Conservation (phyloP, 1,139 yeast genomes). For the Nakaseomyces kungkrabaensis region DNA sequence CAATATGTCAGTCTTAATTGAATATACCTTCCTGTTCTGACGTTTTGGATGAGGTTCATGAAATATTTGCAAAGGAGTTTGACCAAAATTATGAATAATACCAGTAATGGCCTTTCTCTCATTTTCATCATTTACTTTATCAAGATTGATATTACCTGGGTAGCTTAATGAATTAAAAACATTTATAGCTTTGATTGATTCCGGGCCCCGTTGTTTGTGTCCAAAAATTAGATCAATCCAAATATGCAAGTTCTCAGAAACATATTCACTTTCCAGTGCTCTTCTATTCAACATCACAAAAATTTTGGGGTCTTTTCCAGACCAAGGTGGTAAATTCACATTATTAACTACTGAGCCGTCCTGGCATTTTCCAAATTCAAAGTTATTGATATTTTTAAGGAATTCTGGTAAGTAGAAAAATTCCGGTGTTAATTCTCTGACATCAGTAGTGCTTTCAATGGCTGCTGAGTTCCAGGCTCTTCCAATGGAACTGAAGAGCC, state of each 20-base stretch:
- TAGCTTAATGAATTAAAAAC: constrained; percentile 77
- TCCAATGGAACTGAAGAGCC: constrained; percentile 60
- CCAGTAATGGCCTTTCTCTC: constrained; percentile 72
- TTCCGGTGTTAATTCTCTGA: constrained; percentile 76
- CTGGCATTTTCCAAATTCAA: constrained; percentile 61
- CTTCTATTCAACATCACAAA: constrained; percentile 67
- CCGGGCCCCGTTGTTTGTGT: constrained; percentile 58
- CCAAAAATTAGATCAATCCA: constrained; percentile 88
- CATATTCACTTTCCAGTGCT: constrained; percentile 74
- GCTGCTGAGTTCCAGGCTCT: constrained; percentile 77
- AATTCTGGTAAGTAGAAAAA: constrained; percentile 75
- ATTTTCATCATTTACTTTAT: constrained; percentile 56
- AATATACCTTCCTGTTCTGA: constrained; percentile 21
- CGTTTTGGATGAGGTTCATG: constrained; percentile 50
- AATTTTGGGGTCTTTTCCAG: constrained; percentile 58
- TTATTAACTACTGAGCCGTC: constrained; percentile 49
- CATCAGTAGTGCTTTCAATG: constrained; percentile 72
- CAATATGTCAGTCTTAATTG: constrained; percentile 6
- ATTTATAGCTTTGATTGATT: constrained; percentile 55
- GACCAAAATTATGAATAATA: constrained; percentile 83
- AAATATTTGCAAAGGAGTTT: constrained; percentile 69
- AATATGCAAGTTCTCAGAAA: constrained; percentile 57
- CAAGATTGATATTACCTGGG: constrained; percentile 72
- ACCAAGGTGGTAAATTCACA: constrained; percentile 75
- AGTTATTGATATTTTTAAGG: constrained; percentile 49